Conservation (phyloP, 2,329 filamentous ascomycete genomes). For the Pseudohalonectria lignicola region DNA sequence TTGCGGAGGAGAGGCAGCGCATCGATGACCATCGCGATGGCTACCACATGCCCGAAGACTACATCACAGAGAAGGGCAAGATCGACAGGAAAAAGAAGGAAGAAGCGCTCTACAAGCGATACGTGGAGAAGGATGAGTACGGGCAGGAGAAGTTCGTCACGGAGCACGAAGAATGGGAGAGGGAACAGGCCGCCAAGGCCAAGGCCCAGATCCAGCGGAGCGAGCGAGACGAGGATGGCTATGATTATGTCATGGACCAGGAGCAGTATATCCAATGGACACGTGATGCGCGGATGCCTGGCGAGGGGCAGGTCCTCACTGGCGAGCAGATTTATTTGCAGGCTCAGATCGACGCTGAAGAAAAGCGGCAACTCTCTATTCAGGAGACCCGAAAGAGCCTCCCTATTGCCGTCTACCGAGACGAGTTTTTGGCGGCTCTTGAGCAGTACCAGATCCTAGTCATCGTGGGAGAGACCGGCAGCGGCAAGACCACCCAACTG, state of each 20-base stretch:
- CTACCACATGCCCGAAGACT: conserved; percentile 88
- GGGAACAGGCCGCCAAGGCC: conserved; percentile 77
- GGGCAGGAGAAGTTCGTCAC: conserved; percentile 85
- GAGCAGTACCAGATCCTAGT: conserved; percentile 78
- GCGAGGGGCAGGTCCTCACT: conserved; percentile 59
- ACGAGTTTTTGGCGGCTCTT: conserved; percentile 80
- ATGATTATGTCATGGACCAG: conserved; percentile 89
- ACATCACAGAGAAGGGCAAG: conserved; percentile 88
- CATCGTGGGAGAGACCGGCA: conserved; percentile 89
- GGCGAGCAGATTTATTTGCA: conserved; percentile 71
- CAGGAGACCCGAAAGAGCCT: conserved; percentile 85
- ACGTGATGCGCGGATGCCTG: conserved; percentile 60
- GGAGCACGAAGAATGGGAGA: conserved; percentile 93
- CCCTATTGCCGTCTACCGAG: conserved; percentile 80
- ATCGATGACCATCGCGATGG: conserved; percentile 92
- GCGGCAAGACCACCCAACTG: conserved; percentile 90
- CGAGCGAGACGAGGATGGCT: conserved; percentile 68
- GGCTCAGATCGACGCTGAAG: conserved; percentile 76
- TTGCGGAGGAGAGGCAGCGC: conserved; percentile 73
- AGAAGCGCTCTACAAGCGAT: conserved; percentile 80
- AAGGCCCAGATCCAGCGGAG: conserved; percentile 71
- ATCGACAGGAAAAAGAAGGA: conserved; percentile 80
- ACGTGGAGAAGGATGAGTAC: conserved; percentile 77
- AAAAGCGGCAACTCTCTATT: conserved; percentile 78
- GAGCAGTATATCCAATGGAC: conserved; percentile 80